Evolutionary conservation across 2,329 filamentous ascomycete genomes (phyloP), one percentile per base, ranked within the genome.

Genomic region (Madurella mycetomatis): DNA sequence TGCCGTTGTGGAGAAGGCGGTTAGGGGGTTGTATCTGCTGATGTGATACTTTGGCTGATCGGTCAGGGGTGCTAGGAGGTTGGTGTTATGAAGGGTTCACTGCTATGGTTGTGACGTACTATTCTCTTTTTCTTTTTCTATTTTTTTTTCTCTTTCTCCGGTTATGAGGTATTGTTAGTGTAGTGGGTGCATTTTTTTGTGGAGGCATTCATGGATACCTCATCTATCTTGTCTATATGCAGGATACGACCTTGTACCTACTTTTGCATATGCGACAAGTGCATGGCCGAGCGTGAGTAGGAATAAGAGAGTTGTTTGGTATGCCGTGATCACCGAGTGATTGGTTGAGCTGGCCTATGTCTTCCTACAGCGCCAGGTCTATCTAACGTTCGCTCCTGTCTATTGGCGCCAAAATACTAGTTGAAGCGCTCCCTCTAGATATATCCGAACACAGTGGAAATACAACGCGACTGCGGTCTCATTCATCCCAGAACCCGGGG

Each of bases 401-500:
- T 37, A 47, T 41, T 31, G 31, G 47, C 5, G 9, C 9, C 30
- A 9, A 19, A 16, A 25, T 25, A 25, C 25, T 25, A 25, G 25
- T 25, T 25, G 25, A 25, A 25, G 4, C 7, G 25, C 25, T 25
- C 25, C 25, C 25, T 25, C 25, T 25, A 25, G 25, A 25, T 3
- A 25, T 25, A 25, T 25, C 25, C 25, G 7, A 25, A 25, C 25
- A 25, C 25, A 3, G 3, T 25, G 25, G 25, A 25, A 25, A 25
- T 25, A 25, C 25, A 25, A 7, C 25, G 25, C 25, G 7, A 25
- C 49, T 60, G 5, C 11, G 12, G 7, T 43, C 30, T 60, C 34
- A 74, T 43, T 71, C 65, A 45, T 78, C 66, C 71, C 80, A 90
- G 70, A 92, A 91, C 1, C 86, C 88, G 1, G 92, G 91, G 74